phyloP scores from a whole-genome alignment of 345 rosid species.

The Pugionium cornutum region DNA sequence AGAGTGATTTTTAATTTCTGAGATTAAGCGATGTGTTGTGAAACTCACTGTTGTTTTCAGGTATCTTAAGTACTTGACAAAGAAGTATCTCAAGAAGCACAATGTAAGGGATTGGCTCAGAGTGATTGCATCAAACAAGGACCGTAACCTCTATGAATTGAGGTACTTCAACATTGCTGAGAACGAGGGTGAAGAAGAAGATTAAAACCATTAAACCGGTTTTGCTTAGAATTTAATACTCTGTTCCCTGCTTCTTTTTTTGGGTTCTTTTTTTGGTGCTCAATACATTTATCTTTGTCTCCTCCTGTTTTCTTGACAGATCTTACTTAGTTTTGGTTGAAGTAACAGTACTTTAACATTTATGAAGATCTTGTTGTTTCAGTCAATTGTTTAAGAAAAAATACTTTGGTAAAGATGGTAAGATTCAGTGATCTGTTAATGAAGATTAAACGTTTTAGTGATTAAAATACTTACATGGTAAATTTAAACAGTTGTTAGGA shows the following conservation, averaged over 20 bases:
- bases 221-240: slow-evolving; percentile 5
- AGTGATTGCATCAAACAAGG: slow-evolving; percentile 84
- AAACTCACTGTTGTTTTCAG: slow-evolving; percentile 32
- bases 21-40: too few relatives aligned
- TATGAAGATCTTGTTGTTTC: too few relatives aligned
- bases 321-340: slow-evolving; percentile 25
- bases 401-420: too few relatives aligned
- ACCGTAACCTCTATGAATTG: slow-evolving; percentile 75
- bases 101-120: slow-evolving; percentile 96
- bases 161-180: slow-evolving; percentile 97
- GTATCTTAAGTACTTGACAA: slow-evolving; percentile 85
- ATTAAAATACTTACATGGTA: too few relatives aligned
- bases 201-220: slow-evolving; percentile 39
- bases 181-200: slow-evolving; percentile 92
- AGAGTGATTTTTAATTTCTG: neutral
- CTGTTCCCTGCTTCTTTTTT: slow-evolving; percentile 5
- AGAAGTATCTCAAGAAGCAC: slow-evolving; percentile 92
- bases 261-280: slow-evolving; percentile 18
- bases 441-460: too few relatives aligned
- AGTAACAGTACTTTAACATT: too few relatives aligned
- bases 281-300: slow-evolving; percentile 13
- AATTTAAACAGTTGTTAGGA: too few relatives aligned
- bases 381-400: too few relatives aligned
- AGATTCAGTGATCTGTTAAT: too few relatives aligned
- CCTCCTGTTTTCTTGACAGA: neutral